Conservation (phyloP, 805 yeast species). For the Candida lessepsii region DNA sequence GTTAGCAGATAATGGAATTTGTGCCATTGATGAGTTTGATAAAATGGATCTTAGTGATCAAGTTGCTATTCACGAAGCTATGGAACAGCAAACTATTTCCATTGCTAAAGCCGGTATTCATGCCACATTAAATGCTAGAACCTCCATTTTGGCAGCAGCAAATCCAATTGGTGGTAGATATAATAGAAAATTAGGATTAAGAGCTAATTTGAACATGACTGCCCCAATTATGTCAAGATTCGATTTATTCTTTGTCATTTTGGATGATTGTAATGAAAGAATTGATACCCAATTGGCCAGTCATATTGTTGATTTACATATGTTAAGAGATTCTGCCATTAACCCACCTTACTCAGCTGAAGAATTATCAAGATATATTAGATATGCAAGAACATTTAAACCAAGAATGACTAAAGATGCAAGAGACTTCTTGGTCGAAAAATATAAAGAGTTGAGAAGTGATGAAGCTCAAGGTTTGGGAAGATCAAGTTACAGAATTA, state of each 20-base stretch:
- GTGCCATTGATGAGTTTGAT: conserved; percentile 98
- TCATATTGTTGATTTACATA: conserved; percentile 90
- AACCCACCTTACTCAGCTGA: conserved; percentile 87
- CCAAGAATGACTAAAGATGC: conserved; percentile 85
- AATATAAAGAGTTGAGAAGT: conserved; percentile 80
- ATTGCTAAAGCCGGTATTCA: conserved; percentile 99
- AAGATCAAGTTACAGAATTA: conserved; percentile 85
- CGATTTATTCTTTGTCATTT: conserved; percentile 88
- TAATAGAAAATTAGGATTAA: conserved; percentile 77
- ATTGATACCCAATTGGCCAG: conserved; percentile 87
- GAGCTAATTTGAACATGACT: conserved; percentile 89
- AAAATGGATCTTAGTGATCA: conserved; percentile 96
- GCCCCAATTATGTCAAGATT: conserved; percentile 99
- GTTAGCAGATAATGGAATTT: conserved; percentile 97
- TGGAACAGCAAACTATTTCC: conserved; percentile 99
- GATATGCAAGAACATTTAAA: conserved; percentile 88
- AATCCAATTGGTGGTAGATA: conserved; percentile 97
- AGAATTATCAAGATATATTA: conserved; percentile 82
- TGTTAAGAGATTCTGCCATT: conserved; percentile 86
- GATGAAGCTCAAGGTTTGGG: conserved; percentile 90
- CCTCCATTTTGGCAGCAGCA: conserved; percentile 97
- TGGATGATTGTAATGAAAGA: conserved; percentile 91
- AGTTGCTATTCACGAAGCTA: conserved; percentile 98
- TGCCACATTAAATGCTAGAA: conserved; percentile 94
- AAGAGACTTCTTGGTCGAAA: conserved; percentile 67